Conservation (phyloP, 2,329 filamentous ascomycete genomes). For the Dactylellina cionopaga region DNA sequence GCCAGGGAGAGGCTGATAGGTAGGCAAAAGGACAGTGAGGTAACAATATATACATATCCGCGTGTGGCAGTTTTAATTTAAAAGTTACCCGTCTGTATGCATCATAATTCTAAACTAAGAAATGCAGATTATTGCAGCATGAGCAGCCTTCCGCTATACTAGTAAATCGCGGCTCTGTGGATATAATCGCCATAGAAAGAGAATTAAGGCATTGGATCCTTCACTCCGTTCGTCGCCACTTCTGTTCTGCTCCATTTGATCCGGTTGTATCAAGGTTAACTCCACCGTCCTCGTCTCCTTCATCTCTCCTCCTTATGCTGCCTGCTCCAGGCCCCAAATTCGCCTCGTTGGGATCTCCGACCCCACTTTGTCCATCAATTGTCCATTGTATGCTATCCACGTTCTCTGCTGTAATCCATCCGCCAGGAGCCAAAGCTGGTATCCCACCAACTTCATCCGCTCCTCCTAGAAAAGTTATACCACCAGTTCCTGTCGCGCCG, state of each 20-base stretch:
- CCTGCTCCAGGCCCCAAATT: conserved; percentile 41
- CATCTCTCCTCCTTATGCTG: conserved; percentile 34
- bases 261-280: conserved; percentile 3
- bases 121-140: no score
- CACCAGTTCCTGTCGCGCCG: not conserved
- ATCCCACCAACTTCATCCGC: conserved; percentile 51
- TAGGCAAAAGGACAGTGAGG: no score
- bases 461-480: conserved; percentile 42
- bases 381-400: conserved; percentile 49
- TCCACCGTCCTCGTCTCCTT: conserved; percentile 6
- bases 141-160: no score
- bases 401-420: conserved; percentile 52
- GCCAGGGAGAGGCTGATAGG: conserved; percentile 45
- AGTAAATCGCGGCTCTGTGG: no score
- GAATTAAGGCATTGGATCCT: not conserved
- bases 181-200: not conserved
- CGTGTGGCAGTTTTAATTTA: no score
- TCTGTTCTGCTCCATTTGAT: conserved; percentile 18
- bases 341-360: conserved; percentile 39
- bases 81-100: no score
- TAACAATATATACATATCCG: not conserved
- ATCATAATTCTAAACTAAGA: no score
- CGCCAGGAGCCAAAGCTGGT: conserved; percentile 44
- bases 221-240: conserved; percentile 48
- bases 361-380: conserved; percentile 39